Percentiles rank a stretch among this genome's conserved stretches.
Conservation (phyloP, 2,329 filamentous ascomycete species). For the Geosmithia morbida region DNA sequence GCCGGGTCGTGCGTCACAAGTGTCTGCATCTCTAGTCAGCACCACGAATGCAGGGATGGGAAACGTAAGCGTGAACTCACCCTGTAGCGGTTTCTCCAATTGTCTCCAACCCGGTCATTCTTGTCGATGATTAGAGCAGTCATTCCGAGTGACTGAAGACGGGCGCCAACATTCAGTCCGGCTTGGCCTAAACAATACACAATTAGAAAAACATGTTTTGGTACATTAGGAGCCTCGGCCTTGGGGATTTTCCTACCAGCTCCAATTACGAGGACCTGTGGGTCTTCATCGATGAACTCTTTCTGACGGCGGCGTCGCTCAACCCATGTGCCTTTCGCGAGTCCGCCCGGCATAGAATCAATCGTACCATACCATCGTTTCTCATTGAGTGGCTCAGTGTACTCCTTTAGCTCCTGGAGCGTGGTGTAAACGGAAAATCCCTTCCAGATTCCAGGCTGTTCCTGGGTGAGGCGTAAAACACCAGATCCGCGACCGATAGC, state of each 20-base stretch:
- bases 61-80: background rate
- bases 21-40: constrained; percentile 14
- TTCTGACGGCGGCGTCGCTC: constrained; percentile 9
- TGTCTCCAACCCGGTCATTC: constrained; percentile 29
- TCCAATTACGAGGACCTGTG: constrained; percentile 23
- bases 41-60: background rate
- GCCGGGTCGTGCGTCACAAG: constrained; percentile 50
- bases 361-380: constrained; percentile 2
- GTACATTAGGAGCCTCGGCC: no score
- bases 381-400: constrained; percentile 26
- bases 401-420: constrained; percentile 30
- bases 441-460: constrained; percentile 27
- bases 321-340: constrained; percentile 6
- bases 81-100: constrained; percentile 43
- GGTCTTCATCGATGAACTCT: constrained; percentile 13
- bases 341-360: constrained; percentile 14
- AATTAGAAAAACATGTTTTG: no score
- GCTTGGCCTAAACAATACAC: constrained; percentile 7
- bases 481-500: constrained; percentile 5
- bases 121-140: constrained; percentile 27
- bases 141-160: constrained; percentile 29
- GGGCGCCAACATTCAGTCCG: constrained; percentile 28
- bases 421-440: constrained; percentile 43
- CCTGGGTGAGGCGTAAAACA: constrained; percentile 5
- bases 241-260: background rate